Base-by-base conservation (phyloP, 2,329 filamentous ascomycete species). In the Penicillium decumbens region DNA sequence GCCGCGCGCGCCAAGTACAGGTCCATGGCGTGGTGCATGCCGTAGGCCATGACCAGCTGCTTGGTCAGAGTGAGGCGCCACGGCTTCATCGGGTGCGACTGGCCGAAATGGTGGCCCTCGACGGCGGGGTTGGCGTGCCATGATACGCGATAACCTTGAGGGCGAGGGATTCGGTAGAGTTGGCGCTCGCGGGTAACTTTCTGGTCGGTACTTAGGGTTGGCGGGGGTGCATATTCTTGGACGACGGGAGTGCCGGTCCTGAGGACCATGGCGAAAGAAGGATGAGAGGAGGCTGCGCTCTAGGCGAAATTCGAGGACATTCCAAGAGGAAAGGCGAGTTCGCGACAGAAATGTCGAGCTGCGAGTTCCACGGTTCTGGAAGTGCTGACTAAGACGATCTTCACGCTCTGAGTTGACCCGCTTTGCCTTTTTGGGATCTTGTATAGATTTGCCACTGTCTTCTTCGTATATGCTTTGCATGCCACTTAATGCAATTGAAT, bases 31-130 rank as follows among this genome's bases (percentile, higher is more conserved):
- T 92, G 88, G 62, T 95, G 90, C 80, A 98, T 89, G 58, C 93
- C 93, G 69, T 97, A 97, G 1, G 89, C 87, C 66, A 95, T 85
- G 56, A 98, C 89, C 41, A 98, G 81, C 63, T 93, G 89, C 70
- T 98, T 97, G 49, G 93, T 95, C 47, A 98, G 80, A 13, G 91
- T 96, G 56, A 98, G 76, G 30, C 93, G 88, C 92, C 93, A 97
- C 51, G 93, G 93, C 71, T 98, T 98, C 93, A 98, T 98, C 18
- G 93, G 93, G 75, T 98, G 93, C 8, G 89, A 91, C 73, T 89
- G 87, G 58, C 93, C 93, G 69, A 98, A 98, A 71, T 98, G 93
- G 72, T 97, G 92, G 66, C 88, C 87, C 74, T 98, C 93, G 68
- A 97, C 95, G 52, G 89, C 84, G 1, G 91, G 88, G 64, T 96